Conservation (phyloP, 2,329 filamentous ascomycete genomes). For the Stemphylium beticola region DNA sequence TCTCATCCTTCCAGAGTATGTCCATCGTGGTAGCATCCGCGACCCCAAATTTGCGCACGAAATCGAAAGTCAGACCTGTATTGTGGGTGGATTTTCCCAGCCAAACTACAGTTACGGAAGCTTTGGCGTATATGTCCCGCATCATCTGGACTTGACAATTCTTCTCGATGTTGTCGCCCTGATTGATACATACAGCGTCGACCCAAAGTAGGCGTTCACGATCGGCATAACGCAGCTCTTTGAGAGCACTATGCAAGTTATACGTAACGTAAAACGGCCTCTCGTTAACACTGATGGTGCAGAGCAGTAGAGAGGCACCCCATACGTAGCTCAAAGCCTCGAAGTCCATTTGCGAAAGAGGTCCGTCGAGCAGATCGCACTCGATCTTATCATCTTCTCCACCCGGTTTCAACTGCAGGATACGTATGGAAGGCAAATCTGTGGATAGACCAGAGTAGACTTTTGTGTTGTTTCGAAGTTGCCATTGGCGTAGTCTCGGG, state of each 20-base stretch:
- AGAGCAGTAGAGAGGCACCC: conserved; percentile 2
- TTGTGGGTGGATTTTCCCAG: conserved; percentile 7
- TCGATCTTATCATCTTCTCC: neutral
- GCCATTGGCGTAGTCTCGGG: neutral
- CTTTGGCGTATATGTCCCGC: conserved; percentile 13
- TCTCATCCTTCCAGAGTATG: neutral
- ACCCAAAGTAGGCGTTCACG: conserved; percentile 6
- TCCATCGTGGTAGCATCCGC: neutral
- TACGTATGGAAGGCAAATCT: neutral
- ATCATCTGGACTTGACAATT: conserved; percentile 16
- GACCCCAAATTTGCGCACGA: neutral
- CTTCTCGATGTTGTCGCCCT: conserved; percentile 9
- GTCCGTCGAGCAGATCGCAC: conserved; percentile 4
- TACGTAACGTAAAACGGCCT: conserved; percentile 4
- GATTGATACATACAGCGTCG: conserved; percentile 16
- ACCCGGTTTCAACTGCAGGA: neutral
- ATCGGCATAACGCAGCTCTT: neutral
- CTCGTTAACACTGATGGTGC: conserved; percentile 2
- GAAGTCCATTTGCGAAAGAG: neutral
- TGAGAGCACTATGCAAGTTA: conserved; percentile 12
- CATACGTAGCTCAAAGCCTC: conserved; percentile 18
- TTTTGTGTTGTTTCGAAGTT: neutral
- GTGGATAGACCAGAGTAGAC: neutral
- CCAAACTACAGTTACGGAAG: conserved; percentile 11
- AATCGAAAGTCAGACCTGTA: neutral